Evolutionary conservation across 106 monocot species (phyloP).

Genomic region (Vanilla planifolia): DNA sequence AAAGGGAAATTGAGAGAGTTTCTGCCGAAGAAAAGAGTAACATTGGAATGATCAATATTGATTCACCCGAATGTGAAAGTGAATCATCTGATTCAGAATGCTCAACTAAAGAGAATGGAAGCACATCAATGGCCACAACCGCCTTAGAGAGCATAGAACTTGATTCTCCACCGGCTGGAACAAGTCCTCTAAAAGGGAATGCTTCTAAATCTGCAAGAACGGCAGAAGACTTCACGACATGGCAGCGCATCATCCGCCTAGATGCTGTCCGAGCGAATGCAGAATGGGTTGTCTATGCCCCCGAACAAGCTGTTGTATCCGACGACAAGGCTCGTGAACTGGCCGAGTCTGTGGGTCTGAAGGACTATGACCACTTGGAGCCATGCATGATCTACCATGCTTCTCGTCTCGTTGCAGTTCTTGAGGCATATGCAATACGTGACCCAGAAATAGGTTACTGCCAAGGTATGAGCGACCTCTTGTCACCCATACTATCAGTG

Average conservation of each 20-base stretch:
- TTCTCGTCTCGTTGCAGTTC: conserved; percentile 59
- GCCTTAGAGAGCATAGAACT: conserved; percentile 14
- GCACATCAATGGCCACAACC: conserved; percentile 1
- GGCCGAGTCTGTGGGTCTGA: conserved; percentile 56
- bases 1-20: conserved; percentile 8
- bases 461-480: conserved; percentile 93
- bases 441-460: conserved; percentile 92
- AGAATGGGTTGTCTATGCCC: conserved; percentile 69
- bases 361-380: conserved; percentile 80
- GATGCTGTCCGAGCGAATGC: conserved; percentile 89
- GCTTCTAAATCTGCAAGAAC: conserved; percentile 11
- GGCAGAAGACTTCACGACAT: conserved; percentile 69
- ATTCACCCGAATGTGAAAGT: conserved; percentile 2
- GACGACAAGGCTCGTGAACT: conserved; percentile 32
- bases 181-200: conserved; percentile 6
- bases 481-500: conserved; percentile 72
- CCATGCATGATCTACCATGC: conserved; percentile 73
- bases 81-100: conserved; percentile 38
- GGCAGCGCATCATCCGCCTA: conserved; percentile 88
- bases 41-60: conserved; percentile 29
- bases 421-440: conserved; percentile 84
- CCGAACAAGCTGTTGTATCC: conserved; percentile 43
- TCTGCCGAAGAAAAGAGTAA: conserved; percentile 14
- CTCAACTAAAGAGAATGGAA: conserved; percentile 38
- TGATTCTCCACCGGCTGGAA: conserved; percentile 3